Conservation (phyloP, 2,329 filamentous ascomycete species). For the Scedosporium minutisporum region DNA sequence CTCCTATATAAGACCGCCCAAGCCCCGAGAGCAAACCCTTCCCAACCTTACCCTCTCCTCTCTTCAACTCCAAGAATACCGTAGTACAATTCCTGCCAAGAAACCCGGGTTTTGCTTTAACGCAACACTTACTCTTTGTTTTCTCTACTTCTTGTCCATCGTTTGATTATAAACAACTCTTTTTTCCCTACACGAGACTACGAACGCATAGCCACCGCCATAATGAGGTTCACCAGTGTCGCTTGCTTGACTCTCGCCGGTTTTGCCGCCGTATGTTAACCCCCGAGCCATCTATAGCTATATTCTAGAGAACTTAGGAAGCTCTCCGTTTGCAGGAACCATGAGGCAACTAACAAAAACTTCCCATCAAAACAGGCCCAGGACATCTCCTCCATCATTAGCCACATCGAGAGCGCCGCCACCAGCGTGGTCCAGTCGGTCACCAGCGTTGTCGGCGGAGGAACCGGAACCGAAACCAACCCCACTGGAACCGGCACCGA, state of each 20-base stretch:
- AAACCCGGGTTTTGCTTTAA: too few species aligned
- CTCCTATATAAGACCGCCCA: not conserved
- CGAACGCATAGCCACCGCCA: constrained; percentile 7
- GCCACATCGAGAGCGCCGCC: not conserved
- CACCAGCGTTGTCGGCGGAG: constrained; percentile 8
- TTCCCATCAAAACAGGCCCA: constrained; percentile 4
- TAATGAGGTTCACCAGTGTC: constrained; percentile 28
- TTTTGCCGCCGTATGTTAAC: constrained; percentile 18
- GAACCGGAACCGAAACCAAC: constrained; percentile 9
- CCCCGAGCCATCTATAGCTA: not conserved
- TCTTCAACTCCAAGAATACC: not conserved
- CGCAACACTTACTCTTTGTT: too few species aligned
- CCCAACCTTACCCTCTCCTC: not conserved
- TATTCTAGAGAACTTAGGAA: not conserved
- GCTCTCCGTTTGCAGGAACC: too few species aligned
- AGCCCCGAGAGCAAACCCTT: not conserved
- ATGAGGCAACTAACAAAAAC: not conserved
- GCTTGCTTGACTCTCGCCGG: constrained; percentile 22
- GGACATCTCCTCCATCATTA: constrained; percentile 6
- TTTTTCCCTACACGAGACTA: not conserved
- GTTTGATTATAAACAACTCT: not conserved
- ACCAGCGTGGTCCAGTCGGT: constrained; percentile 4
- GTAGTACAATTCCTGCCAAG: not conserved
- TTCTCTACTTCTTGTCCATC: not conserved
- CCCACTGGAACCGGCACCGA: constrained; percentile 11